Base-by-base conservation (phyloP, 805 yeast species). In the Kregervanrija pseudodelftensis region DNA sequence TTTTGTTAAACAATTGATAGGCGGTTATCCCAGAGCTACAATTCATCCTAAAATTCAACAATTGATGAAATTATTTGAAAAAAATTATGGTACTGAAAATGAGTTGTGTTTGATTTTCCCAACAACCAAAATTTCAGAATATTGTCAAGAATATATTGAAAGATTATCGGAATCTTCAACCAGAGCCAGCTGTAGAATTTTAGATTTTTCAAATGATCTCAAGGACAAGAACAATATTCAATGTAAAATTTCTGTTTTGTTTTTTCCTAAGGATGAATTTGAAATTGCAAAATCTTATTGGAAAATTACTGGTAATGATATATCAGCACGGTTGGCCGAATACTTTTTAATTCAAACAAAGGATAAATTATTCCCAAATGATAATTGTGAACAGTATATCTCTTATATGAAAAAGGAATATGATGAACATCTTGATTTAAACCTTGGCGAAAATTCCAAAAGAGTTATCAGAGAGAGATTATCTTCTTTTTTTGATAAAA, bases 281-380 rank as follows among this genome's bases (percentile, higher is more conserved):
- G 62, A 77, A 1, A 61, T 85, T 4, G 90, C 93, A 35, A 89
- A 87, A 59, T 79, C 79, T 54, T 93, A 87, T 66, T 93, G 99
- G 99, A 97, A 91, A 62, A 96, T 90, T 58, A 71, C 95, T 0
- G 99, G 99, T 28, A 97, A 91, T 63, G 96, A 96, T n/a, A 77
- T 93, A 22, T 86, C 96, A 11, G 86, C 96, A 33, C 71, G 98
- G 55, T 67, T 82, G 60, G 97, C 89, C 1, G 96, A 90, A 63
- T 93, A 87, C 57, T 79, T 85, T 40, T 64, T 84, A 47, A 79
- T 77, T 48, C 85, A 80, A 58, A 65, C 83, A 57, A 73, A 58
- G 42, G 59, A 55, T 54, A 73, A 58, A 55, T 62, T 49, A 60
- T 57, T 53, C 12, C 56, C 54, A 4, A 36, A n/a, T 13, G 41